Evolutionary conservation across 805 yeast genomes (phyloP).

Genomic region (Saccharomycopsis guyanensis): DNA sequence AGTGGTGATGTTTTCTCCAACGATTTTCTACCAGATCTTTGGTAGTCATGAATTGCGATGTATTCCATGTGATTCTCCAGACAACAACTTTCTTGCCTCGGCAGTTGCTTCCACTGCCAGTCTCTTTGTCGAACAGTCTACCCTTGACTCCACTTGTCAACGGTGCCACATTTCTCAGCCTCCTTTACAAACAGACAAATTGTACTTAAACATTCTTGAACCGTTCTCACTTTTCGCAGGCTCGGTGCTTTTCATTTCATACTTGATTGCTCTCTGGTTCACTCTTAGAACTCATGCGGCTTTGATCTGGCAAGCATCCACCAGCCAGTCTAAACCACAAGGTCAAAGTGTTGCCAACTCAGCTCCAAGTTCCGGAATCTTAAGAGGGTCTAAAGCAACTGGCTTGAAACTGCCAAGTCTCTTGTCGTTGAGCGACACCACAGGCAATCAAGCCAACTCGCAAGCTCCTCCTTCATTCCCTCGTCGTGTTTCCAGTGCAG

Average conservation of each 20-base stretch:
- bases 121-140: conserved; percentile 12
- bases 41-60: conserved; percentile 81
- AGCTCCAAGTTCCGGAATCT: conserved; percentile 1
- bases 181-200: conserved; percentile 56
- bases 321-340: conserved; percentile 28
- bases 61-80: conserved; percentile 37
- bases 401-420: conserved; percentile 20
- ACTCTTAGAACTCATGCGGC: conserved; percentile 96
- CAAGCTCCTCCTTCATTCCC: conserved; percentile 14
- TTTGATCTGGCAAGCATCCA: conserved; percentile 81
- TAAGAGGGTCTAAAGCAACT: conserved; percentile 4
- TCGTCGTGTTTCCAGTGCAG: conserved; percentile 8
- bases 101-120: background rate
- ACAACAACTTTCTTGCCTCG: background rate
- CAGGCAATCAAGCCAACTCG: background rate
- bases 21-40: conserved; percentile 80
- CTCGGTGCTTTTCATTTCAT: conserved; percentile 69
- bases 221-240: conserved; percentile 85
- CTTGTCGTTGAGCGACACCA: conserved; percentile 16
- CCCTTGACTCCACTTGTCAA: conserved; percentile 39
- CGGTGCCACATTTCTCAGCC: conserved; percentile 76
- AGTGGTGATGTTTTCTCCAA: conserved; percentile 87
- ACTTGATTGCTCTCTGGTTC: conserved; percentile 82
- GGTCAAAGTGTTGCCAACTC: conserved; percentile 4
- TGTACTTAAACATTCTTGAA: conserved; percentile 60